Evolutionary conservation across 2,329 filamentous ascomycete species (phyloP), one percentile per base, ranked within the genome.

Genomic region (Tothia fuscella): DNA sequence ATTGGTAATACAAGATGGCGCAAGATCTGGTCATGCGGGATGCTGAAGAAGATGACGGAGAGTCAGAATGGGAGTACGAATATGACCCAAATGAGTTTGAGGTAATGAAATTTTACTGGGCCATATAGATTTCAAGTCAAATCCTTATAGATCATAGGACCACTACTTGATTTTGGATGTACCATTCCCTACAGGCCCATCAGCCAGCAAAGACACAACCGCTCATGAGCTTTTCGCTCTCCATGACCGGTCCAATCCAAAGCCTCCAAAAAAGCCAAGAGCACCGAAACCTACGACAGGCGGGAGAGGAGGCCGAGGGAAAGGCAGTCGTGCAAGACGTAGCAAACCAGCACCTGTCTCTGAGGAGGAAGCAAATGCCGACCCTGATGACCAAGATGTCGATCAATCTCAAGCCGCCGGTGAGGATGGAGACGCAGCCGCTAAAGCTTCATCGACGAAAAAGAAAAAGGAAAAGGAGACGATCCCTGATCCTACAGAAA

Each of bases 51-150:
- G 29, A 26, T 19, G 46, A 48, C 33, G 31, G 47, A 25, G 47
- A 55, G 34, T 59, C 56, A 6, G 68, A 76, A n/a, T 78, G 70
- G 61, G 74, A 78, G 49, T 78, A 77, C 54, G 74, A 78, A 50
- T 77, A 77, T 48, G 56, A 70, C 50, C 59, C 65, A 5, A 62
- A 60, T 6, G 66, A 71, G 39, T 70, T 65, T 20, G 72, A 72
- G 58, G 39, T 41, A 31, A 41, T 29, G 25, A 33, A 10, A 24
- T 21, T 35, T 17, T 30, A 10, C n/a, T 6, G 12, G 36, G 10
- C 12, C 20, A 14, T 5, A 25, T 26, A 21, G 5, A n/a, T 26
- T n/a, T 26, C 26, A 20, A 20, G 32, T 21, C n/a, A 21, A 12
- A 24, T 22, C 29, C 7, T 25, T 12, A 7, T 16, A 3, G 22